phyloP scores from a whole-genome alignment of 805 yeast species.

The Ogataea trehaloabstinens region DNA sequence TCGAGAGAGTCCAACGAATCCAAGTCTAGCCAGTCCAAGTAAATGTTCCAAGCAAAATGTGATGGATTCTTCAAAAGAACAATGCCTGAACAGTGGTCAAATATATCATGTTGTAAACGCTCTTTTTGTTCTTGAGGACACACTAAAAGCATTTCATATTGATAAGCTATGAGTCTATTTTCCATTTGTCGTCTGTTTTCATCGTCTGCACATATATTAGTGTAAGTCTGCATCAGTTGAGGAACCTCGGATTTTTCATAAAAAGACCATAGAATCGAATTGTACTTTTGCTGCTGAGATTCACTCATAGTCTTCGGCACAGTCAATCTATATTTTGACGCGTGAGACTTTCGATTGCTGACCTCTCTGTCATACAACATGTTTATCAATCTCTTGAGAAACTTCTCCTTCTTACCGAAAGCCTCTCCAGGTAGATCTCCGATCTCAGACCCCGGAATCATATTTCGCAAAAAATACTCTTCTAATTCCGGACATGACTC shows the following conservation, averaged over 20 bases:
- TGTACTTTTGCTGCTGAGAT: slow-evolving; percentile 39
- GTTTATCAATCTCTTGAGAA: slow-evolving; percentile 42
- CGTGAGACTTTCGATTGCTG: slow-evolving; percentile 36
- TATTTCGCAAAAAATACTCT: slow-evolving; percentile 46
- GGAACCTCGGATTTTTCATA: slow-evolving; percentile 53
- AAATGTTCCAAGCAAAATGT: slow-evolving; percentile 66
- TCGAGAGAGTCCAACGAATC: slow-evolving; percentile 49
- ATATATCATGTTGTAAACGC: slow-evolving; percentile 40
- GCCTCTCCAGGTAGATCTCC: slow-evolving; percentile 51
- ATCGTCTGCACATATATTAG: slow-evolving; percentile 62
- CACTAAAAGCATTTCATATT: slow-evolving; percentile 50
- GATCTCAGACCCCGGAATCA: slow-evolving; percentile 56
- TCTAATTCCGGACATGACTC: slow-evolving; percentile 31
- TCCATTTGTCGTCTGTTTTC: slow-evolving; percentile 56
- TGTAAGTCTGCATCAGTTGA: slow-evolving; percentile 48
- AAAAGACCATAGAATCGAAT: slow-evolving; percentile 43
- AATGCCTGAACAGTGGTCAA: slow-evolving; percentile 66
- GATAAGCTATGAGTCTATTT: slow-evolving; percentile 55
- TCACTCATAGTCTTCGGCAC: slow-evolving; percentile 42
- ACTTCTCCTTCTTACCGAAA: slow-evolving; percentile 45
- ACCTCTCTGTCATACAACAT: slow-evolving; percentile 41
- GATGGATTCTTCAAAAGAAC: slow-evolving; percentile 62
- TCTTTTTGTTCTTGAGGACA: slow-evolving; percentile 47
- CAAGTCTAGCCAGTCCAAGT: slow-evolving; percentile 71
- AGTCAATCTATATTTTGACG: slow-evolving; percentile 49